These are phyloP conservation scores for Noccaea bulbosa DNA, from an alignment of 345 rosid species.

Conservation along the genomic window DNA sequence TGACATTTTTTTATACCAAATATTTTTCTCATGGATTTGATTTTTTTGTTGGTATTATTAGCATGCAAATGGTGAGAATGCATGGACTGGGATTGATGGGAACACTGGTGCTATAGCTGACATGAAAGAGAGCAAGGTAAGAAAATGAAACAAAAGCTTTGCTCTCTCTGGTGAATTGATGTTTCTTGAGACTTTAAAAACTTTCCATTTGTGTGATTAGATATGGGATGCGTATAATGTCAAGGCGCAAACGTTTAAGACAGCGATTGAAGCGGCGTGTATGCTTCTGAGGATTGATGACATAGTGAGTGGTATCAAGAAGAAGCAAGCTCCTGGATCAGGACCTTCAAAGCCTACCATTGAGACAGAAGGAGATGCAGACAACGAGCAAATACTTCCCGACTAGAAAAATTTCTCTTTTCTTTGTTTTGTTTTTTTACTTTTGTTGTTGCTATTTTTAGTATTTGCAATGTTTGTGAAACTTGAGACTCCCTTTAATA, in stretches of 20 bases:
- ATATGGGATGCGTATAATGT: slow-evolving; percentile 98
- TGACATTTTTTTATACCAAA: neutral
- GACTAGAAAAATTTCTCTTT: slow-evolving; percentile 49
- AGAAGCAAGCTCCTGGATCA: slow-evolving; percentile 82
- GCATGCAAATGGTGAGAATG: slow-evolving; percentile 98
- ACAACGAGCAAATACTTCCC: slow-evolving; percentile 85
- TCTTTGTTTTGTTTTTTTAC: neutral
- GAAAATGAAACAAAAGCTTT: neutral
- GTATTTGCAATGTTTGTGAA: slow-evolving; percentile 26
- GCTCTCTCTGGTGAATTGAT: neutral
- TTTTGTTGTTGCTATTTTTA: neutral
- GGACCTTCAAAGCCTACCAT: slow-evolving; percentile 73
- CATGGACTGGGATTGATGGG: slow-evolving; percentile 95
- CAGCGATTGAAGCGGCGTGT: slow-evolving; percentile 93
- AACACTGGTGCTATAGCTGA: slow-evolving; percentile 86
- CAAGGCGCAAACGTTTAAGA: slow-evolving; percentile 92
- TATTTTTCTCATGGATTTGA: neutral
- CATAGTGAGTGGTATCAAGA: slow-evolving; percentile 97
- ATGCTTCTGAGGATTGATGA: slow-evolving; percentile 95
- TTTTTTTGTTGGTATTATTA: slow-evolving; percentile 24
- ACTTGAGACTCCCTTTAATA: slow-evolving; percentile 8
- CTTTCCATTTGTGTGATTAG: slow-evolving; percentile 45
- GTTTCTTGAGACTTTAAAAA: slow-evolving; percentile 7
- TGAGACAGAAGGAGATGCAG: slow-evolving; percentile 95
- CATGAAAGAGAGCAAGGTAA: slow-evolving; percentile 88